These are phyloP conservation scores for Hanseniaspora lindneri DNA, from an alignment of 805 yeast genomes.

Conservation along the genomic window DNA sequence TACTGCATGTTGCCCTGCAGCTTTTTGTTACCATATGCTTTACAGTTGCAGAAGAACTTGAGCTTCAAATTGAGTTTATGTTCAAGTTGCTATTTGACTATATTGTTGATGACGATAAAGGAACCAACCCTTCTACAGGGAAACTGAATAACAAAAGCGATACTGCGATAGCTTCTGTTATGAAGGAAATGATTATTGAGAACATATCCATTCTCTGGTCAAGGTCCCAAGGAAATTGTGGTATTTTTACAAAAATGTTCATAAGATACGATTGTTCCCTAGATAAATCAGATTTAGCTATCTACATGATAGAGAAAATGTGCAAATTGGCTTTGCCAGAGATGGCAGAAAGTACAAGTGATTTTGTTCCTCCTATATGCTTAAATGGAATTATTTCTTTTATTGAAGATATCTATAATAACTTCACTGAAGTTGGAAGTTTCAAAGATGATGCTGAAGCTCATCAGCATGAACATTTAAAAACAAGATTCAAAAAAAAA, in stretches of 20 bases:
- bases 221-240: slow-evolving; percentile 33
- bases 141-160: slow-evolving; percentile 9
- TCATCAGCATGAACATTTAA: slow-evolving; percentile 20
- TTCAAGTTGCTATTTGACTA: slow-evolving; percentile 51
- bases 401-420: slow-evolving; percentile 48
- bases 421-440: slow-evolving; percentile 24
- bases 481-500: slow-evolving; percentile 41
- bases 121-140: slow-evolving; percentile 14
- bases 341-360: slow-evolving; percentile 65
- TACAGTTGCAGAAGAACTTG: slow-evolving; percentile 52
- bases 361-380: slow-evolving; percentile 85
- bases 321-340: slow-evolving; percentile 77
- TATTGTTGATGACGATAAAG: slow-evolving; percentile 25
- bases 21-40: slow-evolving; percentile 61
- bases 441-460: slow-evolving; percentile 5
- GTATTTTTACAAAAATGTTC: slow-evolving; percentile 52
- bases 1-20: slow-evolving; percentile 65
- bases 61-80: slow-evolving; percentile 70
- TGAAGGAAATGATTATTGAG: slow-evolving; percentile 75
- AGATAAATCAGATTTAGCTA: slow-evolving; percentile 68
- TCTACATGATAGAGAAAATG: slow-evolving; percentile 53
- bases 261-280: slow-evolving; percentile 84
- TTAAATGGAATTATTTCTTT: slow-evolving; percentile 73
- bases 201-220: slow-evolving; percentile 72
- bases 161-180: slow-evolving; percentile 29